Evolutionary conservation across 441 rosid genomes (phyloP).

Genomic region (Metrosideros polymorpha): DNA sequence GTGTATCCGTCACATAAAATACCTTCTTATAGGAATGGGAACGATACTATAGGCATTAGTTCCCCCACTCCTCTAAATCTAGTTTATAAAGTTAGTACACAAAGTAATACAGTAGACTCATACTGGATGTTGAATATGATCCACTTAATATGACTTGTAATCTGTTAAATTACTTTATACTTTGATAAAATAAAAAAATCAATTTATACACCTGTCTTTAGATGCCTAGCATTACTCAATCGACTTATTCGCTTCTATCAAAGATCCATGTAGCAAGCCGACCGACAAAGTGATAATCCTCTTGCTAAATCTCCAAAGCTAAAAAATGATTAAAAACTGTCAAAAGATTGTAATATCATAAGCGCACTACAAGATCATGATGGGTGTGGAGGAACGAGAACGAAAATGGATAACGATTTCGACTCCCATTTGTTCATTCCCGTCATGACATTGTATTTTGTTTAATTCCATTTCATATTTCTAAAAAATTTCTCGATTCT

Average conservation of each 20-base stretch:
- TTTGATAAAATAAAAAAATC: no score
- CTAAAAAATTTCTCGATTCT: no score
- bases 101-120: neutral
- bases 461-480: neutral
- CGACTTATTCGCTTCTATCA: neutral
- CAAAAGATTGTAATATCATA: neutral
- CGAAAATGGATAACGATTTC: neutral
- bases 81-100: neutral
- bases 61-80: neutral
- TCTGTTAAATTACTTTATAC: neutral
- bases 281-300: neutral
- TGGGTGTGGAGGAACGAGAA: neutral
- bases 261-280: neutral
- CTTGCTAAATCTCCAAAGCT: neutral
- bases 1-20: neutral
- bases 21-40: neutral
- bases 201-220: neutral
- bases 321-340: neutral
- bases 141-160: neutral
- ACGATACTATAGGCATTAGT: neutral
- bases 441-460: neutral
- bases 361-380: neutral
- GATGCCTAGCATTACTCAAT: neutral
- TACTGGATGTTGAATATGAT: no score
- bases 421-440: neutral